Conservation (phyloP, 768 basidiomycete species). For the Lactarius tabidus region DNA sequence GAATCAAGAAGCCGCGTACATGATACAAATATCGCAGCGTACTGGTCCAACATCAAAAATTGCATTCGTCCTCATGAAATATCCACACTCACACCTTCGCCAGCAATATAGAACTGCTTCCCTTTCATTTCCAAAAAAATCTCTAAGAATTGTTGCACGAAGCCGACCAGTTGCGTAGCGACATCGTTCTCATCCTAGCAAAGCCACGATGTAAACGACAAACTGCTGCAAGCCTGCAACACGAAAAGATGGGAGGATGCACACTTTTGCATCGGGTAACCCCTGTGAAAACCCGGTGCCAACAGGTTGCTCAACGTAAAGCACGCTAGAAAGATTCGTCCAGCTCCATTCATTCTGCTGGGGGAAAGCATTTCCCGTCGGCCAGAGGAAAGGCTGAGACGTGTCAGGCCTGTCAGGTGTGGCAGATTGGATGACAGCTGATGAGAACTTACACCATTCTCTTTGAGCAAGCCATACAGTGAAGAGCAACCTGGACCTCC, state of each 20-base stretch:
- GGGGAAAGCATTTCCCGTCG: constrained; percentile 57
- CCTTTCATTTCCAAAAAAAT: constrained; percentile 70
- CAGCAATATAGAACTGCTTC: constrained; percentile 65
- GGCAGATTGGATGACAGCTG: neutral
- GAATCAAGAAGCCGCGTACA: constrained; percentile 41
- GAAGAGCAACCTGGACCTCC: constrained; percentile 81
- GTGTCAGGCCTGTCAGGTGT: neutral
- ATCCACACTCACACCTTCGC: constrained; percentile 60
- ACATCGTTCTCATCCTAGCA: constrained; percentile 51
- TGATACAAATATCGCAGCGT: constrained; percentile 67
- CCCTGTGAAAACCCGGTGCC: constrained; percentile 79
- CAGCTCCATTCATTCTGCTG: constrained; percentile 66
- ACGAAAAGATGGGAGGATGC: neutral
- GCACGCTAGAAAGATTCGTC: constrained; percentile 72
- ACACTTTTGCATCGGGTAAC: constrained; percentile 48
- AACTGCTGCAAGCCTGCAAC: too few species aligned
- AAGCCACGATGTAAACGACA: neutral
- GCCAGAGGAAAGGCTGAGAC: constrained; percentile 62
- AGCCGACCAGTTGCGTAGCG: constrained; percentile 53
- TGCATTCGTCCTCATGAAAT: neutral
- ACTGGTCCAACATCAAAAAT: constrained; percentile 38
- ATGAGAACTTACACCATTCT: constrained; percentile 58
- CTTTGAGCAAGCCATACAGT: constrained; percentile 65
- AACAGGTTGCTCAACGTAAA: constrained; percentile 77
- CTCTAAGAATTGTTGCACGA: constrained; percentile 70